Evolutionary conservation across 495 filamentous ascomycete species (phyloP).

Genomic region (Durotheca rogersii): DNA sequence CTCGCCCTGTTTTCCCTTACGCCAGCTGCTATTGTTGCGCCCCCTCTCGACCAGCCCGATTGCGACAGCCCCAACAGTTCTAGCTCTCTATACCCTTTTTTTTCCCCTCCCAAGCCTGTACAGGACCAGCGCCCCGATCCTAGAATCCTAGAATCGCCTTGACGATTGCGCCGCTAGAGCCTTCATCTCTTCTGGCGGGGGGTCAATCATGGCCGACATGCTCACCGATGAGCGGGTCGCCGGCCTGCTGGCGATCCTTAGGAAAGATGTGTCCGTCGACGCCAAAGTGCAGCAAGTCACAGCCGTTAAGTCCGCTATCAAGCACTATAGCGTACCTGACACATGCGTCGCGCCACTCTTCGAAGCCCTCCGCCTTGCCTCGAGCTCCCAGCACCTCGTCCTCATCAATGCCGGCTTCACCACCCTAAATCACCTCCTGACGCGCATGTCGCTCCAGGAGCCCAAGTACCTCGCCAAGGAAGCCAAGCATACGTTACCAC

Average conservation of each 20-base stretch:
- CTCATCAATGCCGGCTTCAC: conserved; percentile 78
- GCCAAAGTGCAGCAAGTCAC: conserved; percentile 69
- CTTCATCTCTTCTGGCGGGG: conserved; percentile 21
- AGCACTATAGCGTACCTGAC: conserved; percentile 82
- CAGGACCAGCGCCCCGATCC: too few relatives aligned
- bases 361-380: conserved; percentile 67
- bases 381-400: conserved; percentile 66
- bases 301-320: conserved; percentile 78
- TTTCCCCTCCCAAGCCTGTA: too few relatives aligned
- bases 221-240: conserved; percentile 63
- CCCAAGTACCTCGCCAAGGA: conserved; percentile 65
- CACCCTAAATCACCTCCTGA: conserved; percentile 78
- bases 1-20: background rate
- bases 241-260: conserved; percentile 65
- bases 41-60: conserved; percentile 12
- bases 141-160: conserved; percentile 10
- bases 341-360: conserved; percentile 69
- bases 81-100: background rate
- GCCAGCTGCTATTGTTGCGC: too few relatives aligned
- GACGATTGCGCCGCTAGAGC: conserved; percentile 21
- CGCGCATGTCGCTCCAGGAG: conserved; percentile 79
- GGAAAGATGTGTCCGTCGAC: conserved; percentile 69
- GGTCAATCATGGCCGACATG: conserved; percentile 56
- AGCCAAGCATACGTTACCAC: conserved; percentile 64
- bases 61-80: conserved; percentile 1